Evolutionary conservation across 495 filamentous ascomycete species (phyloP).

Genomic region (Hypoxylon crocopeplum): DNA sequence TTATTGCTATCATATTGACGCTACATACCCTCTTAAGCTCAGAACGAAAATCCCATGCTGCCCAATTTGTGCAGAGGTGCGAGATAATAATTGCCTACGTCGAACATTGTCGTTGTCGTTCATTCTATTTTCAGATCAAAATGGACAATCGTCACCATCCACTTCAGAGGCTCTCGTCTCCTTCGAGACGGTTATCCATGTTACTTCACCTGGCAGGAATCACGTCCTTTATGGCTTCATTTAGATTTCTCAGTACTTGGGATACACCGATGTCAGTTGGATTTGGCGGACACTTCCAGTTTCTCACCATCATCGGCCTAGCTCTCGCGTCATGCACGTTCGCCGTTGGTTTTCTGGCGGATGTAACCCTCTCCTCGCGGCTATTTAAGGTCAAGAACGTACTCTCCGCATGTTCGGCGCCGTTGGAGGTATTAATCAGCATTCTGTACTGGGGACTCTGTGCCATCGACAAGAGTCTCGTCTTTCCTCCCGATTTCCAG

Average conservation of each 20-base stretch:
- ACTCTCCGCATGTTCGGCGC: slow-evolving; percentile 73
- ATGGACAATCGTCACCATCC: slow-evolving; percentile 63
- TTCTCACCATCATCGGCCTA: slow-evolving; percentile 84
- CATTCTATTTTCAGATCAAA: not conserved
- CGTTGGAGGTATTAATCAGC: slow-evolving; percentile 81
- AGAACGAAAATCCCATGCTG: too few species aligned
- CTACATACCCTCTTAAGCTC: too few species aligned
- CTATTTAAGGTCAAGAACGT: slow-evolving; percentile 79
- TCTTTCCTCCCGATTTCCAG: slow-evolving; percentile 54
- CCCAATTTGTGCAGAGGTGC: too few species aligned
- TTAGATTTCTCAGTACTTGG: slow-evolving; percentile 59
- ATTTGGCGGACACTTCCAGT: slow-evolving; percentile 86
- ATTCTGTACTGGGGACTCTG: slow-evolving; percentile 85
- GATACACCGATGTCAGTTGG: slow-evolving; percentile 64
- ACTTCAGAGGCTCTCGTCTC: slow-evolving; percentile 74
- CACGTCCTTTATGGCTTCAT: slow-evolving; percentile 70
- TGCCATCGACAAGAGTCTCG: slow-evolving; percentile 64
- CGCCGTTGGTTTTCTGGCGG: slow-evolving; percentile 71
- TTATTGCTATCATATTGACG: too few species aligned
- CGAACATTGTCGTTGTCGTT: not conserved
- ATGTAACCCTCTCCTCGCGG: slow-evolving; percentile 67
- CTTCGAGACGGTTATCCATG: slow-evolving; percentile 72
- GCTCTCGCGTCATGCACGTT: slow-evolving; percentile 73
- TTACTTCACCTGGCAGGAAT: slow-evolving; percentile 74
- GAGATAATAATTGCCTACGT: too few species aligned